A percentile compares a stretch with the other conserved stretches of the same genome.
phyloP scores from a whole-genome alignment of 1,284 basidiomycete species.

The Schizophyllum amplum region DNA sequence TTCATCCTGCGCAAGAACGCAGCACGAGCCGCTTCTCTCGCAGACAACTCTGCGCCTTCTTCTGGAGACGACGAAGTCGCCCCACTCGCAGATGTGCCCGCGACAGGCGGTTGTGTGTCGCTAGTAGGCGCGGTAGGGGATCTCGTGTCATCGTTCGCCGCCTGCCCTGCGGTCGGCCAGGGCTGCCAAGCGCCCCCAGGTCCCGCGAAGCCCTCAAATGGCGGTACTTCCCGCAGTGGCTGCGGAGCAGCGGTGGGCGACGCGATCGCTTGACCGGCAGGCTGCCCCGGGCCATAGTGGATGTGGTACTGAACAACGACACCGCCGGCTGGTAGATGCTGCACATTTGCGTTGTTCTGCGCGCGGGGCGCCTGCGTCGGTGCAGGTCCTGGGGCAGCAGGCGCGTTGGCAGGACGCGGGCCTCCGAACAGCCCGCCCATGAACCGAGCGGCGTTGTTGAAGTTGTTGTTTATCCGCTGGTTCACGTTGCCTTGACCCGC shows the following conservation, averaged over 20 bases:
- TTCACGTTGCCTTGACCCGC: constrained; percentile 2
- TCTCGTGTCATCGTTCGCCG: constrained; percentile 7
- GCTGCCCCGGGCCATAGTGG: constrained; percentile 28
- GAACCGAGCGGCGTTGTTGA: constrained; percentile 35
- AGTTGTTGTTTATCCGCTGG: constrained; percentile 19
- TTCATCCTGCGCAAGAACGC: constrained; percentile 31
- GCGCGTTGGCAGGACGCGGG: constrained; percentile 10
- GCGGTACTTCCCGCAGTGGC: constrained; percentile 32
- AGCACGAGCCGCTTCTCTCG: constrained; percentile 37
- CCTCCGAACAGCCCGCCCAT: constrained; percentile 44
- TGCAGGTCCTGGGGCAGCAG: constrained; percentile 9
- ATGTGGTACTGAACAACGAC: constrained; percentile 52
- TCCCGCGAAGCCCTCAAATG: constrained; percentile 49
- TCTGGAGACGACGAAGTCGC: constrained; percentile 5
- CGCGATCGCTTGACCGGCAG: constrained; percentile 10
- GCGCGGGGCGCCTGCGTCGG: constrained; percentile 7
- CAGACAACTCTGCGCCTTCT: constrained; percentile 9
- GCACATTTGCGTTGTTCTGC: constrained; percentile 2
- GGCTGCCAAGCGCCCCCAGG: constrained; percentile 57
- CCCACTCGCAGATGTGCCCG: constrained; percentile 2
- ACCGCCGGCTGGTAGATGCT: constrained; percentile 18
- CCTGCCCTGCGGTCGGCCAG: constrained; percentile 36
- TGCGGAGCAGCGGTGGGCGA: constrained; percentile 19
- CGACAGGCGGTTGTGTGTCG: constrained; percentile 2
- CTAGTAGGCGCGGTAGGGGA: constrained; percentile 1